Evolutionary conservation across 257 asterid species (phyloP), one percentile per base, ranked within the genome.

Genomic region (Penstemon eatonii): DNA sequence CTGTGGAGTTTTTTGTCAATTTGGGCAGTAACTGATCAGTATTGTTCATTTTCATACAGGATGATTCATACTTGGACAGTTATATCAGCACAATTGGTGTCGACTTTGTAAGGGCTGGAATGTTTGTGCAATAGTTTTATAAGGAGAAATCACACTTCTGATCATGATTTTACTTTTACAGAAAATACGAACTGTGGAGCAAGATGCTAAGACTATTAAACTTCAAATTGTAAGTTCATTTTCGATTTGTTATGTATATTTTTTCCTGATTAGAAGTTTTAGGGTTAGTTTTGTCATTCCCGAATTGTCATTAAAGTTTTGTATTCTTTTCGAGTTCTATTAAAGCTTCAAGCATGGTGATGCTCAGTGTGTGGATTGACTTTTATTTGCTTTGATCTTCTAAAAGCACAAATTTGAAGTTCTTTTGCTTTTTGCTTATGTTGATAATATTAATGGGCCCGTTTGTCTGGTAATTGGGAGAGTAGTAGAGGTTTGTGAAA

Each of bases 141-240:
- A 39, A 45, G 19, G 51, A 63, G 37, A 40, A 66, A 56, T 72
- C 43, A 46, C 56, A 38, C 18, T 54, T 65, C 71, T 78, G 70
- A 81, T 56, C 66, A 4, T 58, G 36, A 60, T 47, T 64, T 71
- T 69, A 13, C 49, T 53, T 65, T 0, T 76, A 69, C 85, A 84
- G 89, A 84, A 84, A 84, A 84, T 84, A 54, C 86, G 89, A 25
- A 84, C 89, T 1, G 89, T 84, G 80, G 89, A 84, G 78, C 89
- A 84, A 76, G 89, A 84, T 74, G 86, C 84, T 51, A 84, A 84
- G 78, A 84, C 95, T 59, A 87, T 90, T 74, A 90, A 90, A 74
- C 95, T 87, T 84, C 96, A 90, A 78, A 90, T 90, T 63, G 96
- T 90, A 79, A 75, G 63, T 67, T 45, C 65, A 15, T 55, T n/a